A percentile compares a stretch with the other conserved stretches of the same genome.
Evolutionary conservation across 257 asterid genomes (phyloP).

Genomic region (Apocynum venetum): DNA sequence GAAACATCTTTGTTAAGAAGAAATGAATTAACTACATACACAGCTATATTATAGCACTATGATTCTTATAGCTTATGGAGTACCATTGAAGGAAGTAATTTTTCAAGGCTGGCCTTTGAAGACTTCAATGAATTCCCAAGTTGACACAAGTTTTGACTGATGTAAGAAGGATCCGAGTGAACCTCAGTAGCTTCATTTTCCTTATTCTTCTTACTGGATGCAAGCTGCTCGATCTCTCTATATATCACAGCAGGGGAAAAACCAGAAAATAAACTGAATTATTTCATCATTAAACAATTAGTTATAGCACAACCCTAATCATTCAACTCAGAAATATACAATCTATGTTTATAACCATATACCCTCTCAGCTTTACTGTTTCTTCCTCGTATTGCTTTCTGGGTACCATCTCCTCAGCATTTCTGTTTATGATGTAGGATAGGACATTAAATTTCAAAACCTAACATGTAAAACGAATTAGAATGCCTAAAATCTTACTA

Average conservation of each 20-base stretch:
- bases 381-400: constrained; percentile 60
- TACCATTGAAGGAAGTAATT: constrained; percentile 41
- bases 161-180: constrained; percentile 29
- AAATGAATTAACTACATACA: not conserved
- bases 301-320: not conserved
- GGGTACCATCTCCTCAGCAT: constrained; percentile 42
- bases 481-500: not conserved
- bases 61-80: not conserved
- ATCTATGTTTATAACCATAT: not conserved
- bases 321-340: not conserved
- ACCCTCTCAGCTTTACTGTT: constrained; percentile 61
- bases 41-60: not conserved
- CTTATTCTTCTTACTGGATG: constrained; percentile 30
- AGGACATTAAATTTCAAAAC: not conserved
- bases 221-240: constrained; percentile 58
- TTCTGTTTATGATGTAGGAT: constrained; percentile 28
- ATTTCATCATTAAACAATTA: not conserved
- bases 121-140: constrained; percentile 37
- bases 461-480: not conserved
- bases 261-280: not conserved
- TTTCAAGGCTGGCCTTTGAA: constrained; percentile 38
- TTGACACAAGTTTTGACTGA: constrained; percentile 35
- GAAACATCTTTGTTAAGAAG: constrained; percentile 13
- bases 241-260: constrained; percentile 16
- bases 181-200: constrained; percentile 36